Conservation (phyloP, 1,284 basidiomycete species). For the Ceratobasidium sp. region DNA sequence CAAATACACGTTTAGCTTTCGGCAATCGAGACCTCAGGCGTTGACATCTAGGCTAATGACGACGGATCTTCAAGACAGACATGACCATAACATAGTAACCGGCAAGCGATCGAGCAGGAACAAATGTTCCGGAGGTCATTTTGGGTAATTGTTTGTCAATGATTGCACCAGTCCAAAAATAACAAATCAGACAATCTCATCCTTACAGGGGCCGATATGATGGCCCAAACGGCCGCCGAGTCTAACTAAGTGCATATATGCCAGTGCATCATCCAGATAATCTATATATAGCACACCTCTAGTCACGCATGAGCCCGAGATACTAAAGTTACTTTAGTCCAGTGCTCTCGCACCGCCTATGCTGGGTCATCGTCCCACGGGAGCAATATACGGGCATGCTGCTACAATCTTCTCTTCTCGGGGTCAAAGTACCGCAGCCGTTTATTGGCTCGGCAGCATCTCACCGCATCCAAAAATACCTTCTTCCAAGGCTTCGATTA, state of each 20-base stretch:
- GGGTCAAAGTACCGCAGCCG: background rate
- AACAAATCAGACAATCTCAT: background rate
- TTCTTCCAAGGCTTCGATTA: constrained; percentile 6
- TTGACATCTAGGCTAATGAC: background rate
- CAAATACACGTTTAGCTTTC: background rate
- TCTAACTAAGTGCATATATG: background rate
- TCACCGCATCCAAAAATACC: constrained; percentile 32
- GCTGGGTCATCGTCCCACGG: background rate
- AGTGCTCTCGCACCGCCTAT: background rate
- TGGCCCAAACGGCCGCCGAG: background rate
- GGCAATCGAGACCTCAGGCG: background rate
- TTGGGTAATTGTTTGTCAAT: constrained; percentile 9
- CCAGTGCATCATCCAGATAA: background rate
- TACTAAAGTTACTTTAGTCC: background rate
- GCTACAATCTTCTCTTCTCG: constrained; percentile 25
- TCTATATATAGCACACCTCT: background rate
- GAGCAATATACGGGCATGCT: constrained; percentile 11
- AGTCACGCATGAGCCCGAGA: background rate
- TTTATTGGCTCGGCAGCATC: constrained; percentile 24
- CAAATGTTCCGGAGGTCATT: background rate
- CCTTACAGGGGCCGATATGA: background rate
- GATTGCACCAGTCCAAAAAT: background rate
- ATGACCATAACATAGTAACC: background rate
- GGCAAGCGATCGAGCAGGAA: background rate
- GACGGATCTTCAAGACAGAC: background rate